A percentile compares a stretch with the other conserved stretches of the same genome.
phyloP scores from a whole-genome alignment of 345 rosid species.

The Aquilaria yunnanensis region DNA sequence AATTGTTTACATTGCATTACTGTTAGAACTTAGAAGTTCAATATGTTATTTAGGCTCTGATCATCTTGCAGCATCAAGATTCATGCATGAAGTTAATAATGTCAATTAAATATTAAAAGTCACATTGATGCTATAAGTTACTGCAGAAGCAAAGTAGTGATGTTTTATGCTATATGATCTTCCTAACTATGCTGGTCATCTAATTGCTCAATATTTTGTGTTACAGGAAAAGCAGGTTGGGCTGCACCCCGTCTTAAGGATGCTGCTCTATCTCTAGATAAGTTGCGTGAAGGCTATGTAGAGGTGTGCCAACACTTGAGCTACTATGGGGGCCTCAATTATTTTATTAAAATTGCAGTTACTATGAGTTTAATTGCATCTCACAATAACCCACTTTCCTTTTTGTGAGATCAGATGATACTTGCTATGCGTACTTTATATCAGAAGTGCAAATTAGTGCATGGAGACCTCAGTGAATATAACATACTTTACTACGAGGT shows the following conservation, averaged over 20 bases:
- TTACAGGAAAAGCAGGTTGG: slow-evolving; percentile 81
- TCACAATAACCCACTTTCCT: background rate
- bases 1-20: too few relatives aligned
- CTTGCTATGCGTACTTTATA: slow-evolving; percentile 74
- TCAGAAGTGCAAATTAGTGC: slow-evolving; percentile 95
- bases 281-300: slow-evolving; percentile 78
- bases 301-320: slow-evolving; percentile 49
- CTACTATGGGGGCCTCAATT: background rate
- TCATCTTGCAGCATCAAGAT: too few relatives aligned
- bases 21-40: too few relatives aligned
- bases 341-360: background rate
- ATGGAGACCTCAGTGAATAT: slow-evolving; percentile 97
- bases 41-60: too few relatives aligned
- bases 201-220: background rate
- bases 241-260: slow-evolving; percentile 99
- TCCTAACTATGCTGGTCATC: too few relatives aligned
- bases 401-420: slow-evolving; percentile 42
- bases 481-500: slow-evolving; percentile 94
- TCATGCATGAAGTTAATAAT: too few relatives aligned
- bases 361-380: background rate
- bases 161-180: too few relatives aligned
- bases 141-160: too few relatives aligned
- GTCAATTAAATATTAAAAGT: too few relatives aligned
- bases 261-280: slow-evolving; percentile 80
- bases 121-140: too few relatives aligned